Base-by-base conservation (phyloP, 352 stramenopile species). In the Pythium aquatile region DNA sequence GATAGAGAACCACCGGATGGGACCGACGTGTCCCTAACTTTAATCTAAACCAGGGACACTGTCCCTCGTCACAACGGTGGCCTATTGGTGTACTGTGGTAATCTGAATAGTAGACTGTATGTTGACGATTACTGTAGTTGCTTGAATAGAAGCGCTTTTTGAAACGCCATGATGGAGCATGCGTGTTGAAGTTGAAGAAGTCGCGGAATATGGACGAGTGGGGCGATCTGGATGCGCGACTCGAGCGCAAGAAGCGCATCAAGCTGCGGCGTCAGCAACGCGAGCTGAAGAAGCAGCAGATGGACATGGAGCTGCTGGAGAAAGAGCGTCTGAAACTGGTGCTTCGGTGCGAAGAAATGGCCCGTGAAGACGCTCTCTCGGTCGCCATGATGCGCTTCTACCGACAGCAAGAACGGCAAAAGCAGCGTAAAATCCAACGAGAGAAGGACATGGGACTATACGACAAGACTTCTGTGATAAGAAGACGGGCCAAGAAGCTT, bases 361-460 rank as follows among this genome's bases (percentile, higher is more conserved):
- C 76, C 29, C 40, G 55, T 2, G 81, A 90, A 53, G 81, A 90
- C 37, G 54, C 63, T 26, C 65, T 88, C 16, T 87, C 79, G n/a
- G 51, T 73, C 16, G 66, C 54, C 1, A 79, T 85, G 78, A 73
- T 72, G 58, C 54, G 40, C 11, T 74, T 66, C 40, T 73, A 77
- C 28, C 47, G 51, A 13, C 40, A 66, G 1, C 59, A 79, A 29
- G 74, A 73, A 4, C 17, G 24, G 0, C 33, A 39, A 1, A 1
- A 52, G 30, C 37, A 26, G 1, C 65, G 61, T 14, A 55, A 57
- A 14, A 62, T 49, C 1, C 67, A 78, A 56, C 73, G 71, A 42
- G 69, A 83, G 14, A 65, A 73, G 14, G 76, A 89, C 7, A 66
- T 79, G 48, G 55, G 58, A 28, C 14, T 87, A 44, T 81, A 74